Percentiles rank a stretch among this genome's conserved stretches.
phyloP scores from a whole-genome alignment of 176 grass and related monocot species.

The Alopecurus myosuroides region DNA sequence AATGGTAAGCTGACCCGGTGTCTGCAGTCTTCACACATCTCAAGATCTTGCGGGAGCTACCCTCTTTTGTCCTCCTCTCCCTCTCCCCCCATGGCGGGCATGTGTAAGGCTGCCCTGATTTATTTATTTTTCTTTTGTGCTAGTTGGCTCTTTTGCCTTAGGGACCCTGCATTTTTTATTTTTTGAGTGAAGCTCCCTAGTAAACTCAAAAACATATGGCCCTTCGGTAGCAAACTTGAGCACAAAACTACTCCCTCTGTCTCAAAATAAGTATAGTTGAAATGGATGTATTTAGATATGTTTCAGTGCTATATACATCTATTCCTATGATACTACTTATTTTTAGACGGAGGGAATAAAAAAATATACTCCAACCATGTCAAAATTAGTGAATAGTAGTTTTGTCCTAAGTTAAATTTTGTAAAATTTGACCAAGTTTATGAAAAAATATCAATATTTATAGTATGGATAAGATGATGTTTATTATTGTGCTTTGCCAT shows the following conservation, averaged over 20 bases:
- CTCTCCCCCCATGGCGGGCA: slow-evolving; percentile 19
- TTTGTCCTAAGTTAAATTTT: background rate
- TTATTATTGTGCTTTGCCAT: background rate
- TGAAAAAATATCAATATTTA: background rate
- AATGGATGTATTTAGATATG: too few species aligned
- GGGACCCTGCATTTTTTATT: background rate
- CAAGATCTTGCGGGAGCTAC: slow-evolving; percentile 43
- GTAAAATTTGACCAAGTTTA: background rate
- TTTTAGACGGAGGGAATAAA: too few species aligned
- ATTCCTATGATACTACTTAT: too few species aligned
- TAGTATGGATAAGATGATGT: background rate
- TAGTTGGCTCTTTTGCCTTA: background rate
- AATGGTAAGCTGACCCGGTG: background rate
- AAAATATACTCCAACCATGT: too few species aligned
- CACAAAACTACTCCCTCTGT: too few species aligned
- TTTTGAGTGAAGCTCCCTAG: background rate
- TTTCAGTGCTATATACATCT: too few species aligned
- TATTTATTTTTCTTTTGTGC: background rate
- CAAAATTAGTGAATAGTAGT: background rate
- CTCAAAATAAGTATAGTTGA: too few species aligned
- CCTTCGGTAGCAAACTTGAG: background rate
- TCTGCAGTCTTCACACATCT: slow-evolving; percentile 29
- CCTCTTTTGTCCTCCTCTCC: slow-evolving; percentile 39
- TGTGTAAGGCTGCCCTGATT: slow-evolving; percentile 20
- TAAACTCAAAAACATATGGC: background rate